Evolutionary conservation across 768 basidiomycete genomes (phyloP).

Genomic region (Serendipita vermifera): DNA sequence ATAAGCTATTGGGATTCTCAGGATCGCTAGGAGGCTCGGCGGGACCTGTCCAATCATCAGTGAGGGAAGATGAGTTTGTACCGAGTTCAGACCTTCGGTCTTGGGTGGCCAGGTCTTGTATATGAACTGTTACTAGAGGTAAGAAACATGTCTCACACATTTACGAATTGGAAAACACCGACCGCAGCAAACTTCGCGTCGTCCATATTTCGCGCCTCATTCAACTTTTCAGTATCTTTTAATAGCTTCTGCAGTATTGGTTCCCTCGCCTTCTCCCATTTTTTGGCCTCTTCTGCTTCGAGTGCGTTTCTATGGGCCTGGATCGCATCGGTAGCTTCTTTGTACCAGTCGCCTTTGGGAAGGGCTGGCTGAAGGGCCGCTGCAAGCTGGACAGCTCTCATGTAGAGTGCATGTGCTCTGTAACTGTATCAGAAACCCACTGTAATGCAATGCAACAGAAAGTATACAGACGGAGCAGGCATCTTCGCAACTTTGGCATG

Average conservation of each 20-base stretch:
- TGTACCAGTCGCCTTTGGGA: background rate
- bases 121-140: background rate
- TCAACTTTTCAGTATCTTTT: background rate
- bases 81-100: background rate
- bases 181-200: background rate
- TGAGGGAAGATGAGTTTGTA: background rate
- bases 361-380: background rate
- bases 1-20: background rate
- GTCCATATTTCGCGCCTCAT: background rate
- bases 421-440: background rate
- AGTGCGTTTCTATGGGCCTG: background rate
- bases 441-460: background rate
- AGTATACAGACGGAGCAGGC: background rate
- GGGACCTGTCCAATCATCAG: background rate
- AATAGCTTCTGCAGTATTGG: background rate
- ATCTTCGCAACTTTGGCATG: background rate
- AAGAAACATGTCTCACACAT: too few relatives aligned
- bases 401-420: slow-evolving; percentile 1
- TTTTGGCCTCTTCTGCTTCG: background rate
- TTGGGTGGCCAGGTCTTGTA: background rate
- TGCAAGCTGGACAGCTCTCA: background rate
- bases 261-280: background rate
- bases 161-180: too few relatives aligned
- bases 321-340: background rate
- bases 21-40: background rate